Percentiles rank a stretch among this genome's conserved stretches.
phyloP scores from a whole-genome alignment of 1,284 basidiomycete genomes.

The Ustilago lituana region DNA sequence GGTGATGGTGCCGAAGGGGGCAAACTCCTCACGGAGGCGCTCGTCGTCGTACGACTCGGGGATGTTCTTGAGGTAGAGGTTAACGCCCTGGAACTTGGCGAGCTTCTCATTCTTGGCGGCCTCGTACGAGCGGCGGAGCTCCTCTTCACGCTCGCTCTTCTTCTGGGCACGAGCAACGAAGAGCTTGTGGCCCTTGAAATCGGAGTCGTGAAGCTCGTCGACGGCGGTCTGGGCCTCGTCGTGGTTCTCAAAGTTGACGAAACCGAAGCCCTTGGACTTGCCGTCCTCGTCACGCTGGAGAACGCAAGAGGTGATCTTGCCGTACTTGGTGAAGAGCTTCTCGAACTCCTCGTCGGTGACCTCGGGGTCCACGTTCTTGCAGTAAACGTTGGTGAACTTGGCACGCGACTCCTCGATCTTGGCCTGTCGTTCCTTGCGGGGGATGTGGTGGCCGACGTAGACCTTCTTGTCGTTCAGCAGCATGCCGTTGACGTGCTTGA shows the following conservation, averaged over 20 bases:
- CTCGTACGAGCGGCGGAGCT: conserved; percentile 92
- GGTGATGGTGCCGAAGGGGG: conserved; percentile 95
- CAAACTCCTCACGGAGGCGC: conserved; percentile 76
- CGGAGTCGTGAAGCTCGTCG: conserved; percentile 87
- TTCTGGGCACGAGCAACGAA: conserved; percentile 98
- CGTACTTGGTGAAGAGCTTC: conserved; percentile 81
- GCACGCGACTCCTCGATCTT: conserved; percentile 97
- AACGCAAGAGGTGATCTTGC: conserved; percentile 89
- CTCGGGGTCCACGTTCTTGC: conserved; percentile 94
- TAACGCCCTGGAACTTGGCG: conserved; percentile 98
- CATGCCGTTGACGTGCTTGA: conserved; percentile 99
- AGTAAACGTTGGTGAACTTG: conserved; percentile 97
- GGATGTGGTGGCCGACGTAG: conserved; percentile 96
- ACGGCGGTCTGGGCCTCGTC: conserved; percentile 91
- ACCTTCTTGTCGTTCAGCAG: conserved; percentile 88
- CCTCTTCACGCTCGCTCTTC: conserved; percentile 97
- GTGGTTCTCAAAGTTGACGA: conserved; percentile 94
- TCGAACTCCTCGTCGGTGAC: conserved; percentile 88
- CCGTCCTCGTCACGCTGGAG: conserved; percentile 80
- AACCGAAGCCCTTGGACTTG: conserved; percentile 93
- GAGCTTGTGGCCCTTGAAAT: conserved; percentile 87
- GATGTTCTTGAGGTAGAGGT: conserved; percentile 98
- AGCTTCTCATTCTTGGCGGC: conserved; percentile 95
- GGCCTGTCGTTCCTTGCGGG: conserved; percentile 82
- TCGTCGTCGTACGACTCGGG: conserved; percentile 68